These are phyloP conservation scores for Leishmania aethiopica DNA, from an alignment of 208 protist species.

Conservation along the genomic window DNA sequence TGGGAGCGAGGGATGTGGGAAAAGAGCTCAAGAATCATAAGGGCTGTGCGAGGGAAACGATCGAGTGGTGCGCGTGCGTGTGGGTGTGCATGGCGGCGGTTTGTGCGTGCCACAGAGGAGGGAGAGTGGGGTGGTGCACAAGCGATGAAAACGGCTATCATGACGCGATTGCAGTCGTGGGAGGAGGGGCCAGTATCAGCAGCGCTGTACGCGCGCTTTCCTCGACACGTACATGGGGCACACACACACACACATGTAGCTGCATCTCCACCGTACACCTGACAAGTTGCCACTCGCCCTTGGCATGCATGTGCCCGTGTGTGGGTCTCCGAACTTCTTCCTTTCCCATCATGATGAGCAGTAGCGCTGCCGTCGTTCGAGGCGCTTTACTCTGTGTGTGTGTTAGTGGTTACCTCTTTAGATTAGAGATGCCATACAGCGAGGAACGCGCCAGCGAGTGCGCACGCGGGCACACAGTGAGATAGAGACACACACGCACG, in stretches of 20 bases:
- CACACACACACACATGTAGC: neutral
- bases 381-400: neutral
- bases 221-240: neutral
- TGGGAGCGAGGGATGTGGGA: neutral
- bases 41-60: neutral
- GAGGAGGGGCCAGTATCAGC: neutral
- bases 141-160: neutral
- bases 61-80: neutral
- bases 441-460: neutral
- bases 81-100: neutral
- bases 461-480: neutral
- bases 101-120: neutral
- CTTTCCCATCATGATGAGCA: neutral
- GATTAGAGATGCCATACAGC: neutral
- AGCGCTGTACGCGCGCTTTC: neutral
- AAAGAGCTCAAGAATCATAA: neutral
- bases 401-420: neutral
- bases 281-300: neutral
- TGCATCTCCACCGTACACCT: neutral
- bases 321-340: neutral
- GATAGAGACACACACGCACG: neutral
- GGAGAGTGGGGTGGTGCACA: neutral
- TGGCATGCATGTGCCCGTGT: neutral
- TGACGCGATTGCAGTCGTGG: neutral
- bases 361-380: neutral